Evolutionary conservation across 345 rosid genomes (phyloP), one percentile per base, ranked within the genome.

Genomic region (Salix dunnii): DNA sequence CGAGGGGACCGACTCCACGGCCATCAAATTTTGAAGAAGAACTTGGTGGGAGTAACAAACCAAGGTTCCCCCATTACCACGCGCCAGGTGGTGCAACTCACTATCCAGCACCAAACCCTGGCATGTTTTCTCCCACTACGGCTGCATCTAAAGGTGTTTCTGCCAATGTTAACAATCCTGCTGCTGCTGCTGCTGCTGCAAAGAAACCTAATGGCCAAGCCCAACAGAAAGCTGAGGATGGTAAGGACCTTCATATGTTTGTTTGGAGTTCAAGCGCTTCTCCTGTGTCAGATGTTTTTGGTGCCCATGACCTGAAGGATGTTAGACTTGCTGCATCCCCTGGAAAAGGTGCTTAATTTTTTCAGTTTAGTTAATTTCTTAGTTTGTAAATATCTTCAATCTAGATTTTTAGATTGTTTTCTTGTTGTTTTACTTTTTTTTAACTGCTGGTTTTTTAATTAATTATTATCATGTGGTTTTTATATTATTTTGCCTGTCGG

Each of bases 201-300:
- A 89, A 86, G 84, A 88, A 79, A 77, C 76, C 84, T 23, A 89
- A 81, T 63, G 88, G 86, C 1, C 89, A 85, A 61, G 87, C 78
- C 17, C 83, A 74, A 2, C 84, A 73, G 70, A 86, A 84, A 68
- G 48, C 64, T 33, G 91, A 81, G 18, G 90, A 88, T 64, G 90
- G 90, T 2, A 90, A 79, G 81, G 99, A 96, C 82, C 92, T 96
- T 53, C 99, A 90, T 42, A 93, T 96, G 98, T 93, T 92, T 76
- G 99, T 96, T 13, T 96, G 99, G 99, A 96, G 99, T 78, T 92
- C 97, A 2, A 96, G 94, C 60, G 93, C 97, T 13, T 96, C 99
- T 7, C 99, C 99, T 13, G 98, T 92, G 3, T 93, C 99, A 0
- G 99, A 96, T 46, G 98, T 93, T 16, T 93, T 91, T 35, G 97